Evolutionary conservation across 805 yeast genomes (phyloP), one percentile per base, ranked within the genome.

Genomic region (Lachancea dasiensis): DNA sequence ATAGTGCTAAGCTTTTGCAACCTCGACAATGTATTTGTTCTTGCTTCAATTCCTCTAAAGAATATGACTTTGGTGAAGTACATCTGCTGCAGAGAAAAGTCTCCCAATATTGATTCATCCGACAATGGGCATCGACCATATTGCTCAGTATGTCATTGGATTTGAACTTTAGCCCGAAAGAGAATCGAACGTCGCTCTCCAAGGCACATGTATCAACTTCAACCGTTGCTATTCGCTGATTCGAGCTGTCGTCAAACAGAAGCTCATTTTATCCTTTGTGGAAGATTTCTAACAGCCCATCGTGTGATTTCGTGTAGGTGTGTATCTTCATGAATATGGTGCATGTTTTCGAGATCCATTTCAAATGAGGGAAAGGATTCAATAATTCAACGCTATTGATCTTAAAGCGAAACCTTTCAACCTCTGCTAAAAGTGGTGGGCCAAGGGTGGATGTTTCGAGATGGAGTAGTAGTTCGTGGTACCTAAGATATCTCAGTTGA

Each of bases 401-500:
- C 25, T 36, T 44, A 27, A 52, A 51, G n/a, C 30, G 33, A 8
- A 43, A 37, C 7, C 27, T 13, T 6, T 31, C 39, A 11, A 50
- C 15, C 27, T 41, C 45, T 11, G 33, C 33, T 11, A 48, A 29
- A 6, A 51, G 33, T 6, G 17, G 19, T 3, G 33, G 36, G 18
- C 51, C 38, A 8, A 42, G 18, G 5, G 26, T 31, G 13, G 39
- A 34, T 24, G 18, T 21, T 24, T 47, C 51, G 25, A 41, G 40
- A 11, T 44, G 45, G 4, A 56, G 31, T 20, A 48, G 49, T 10
- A 41, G 25, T 21, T 64, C 72, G 17, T 74, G 77, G 54, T 90
- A 90, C 4, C 60, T 49, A 22, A 87, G 61, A 51, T 78, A 86
- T 31, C 90, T 56, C 18, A 68, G 55, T 58, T 90, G 97, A 4